phyloP scores from a whole-genome alignment of 345 rosid species.

The Camelina hispida region DNA sequence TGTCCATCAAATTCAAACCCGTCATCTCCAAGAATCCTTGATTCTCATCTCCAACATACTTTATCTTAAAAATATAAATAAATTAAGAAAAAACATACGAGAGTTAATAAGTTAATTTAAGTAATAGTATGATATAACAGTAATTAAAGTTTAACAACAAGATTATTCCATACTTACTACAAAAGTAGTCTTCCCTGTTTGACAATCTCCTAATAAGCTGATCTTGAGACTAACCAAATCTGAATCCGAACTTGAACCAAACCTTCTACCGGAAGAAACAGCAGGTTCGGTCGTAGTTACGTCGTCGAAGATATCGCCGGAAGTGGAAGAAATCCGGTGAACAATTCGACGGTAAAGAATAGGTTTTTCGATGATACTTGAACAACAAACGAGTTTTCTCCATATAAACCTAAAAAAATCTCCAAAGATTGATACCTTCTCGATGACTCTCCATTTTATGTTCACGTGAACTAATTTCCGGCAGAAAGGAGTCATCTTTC shows the following conservation, averaged over 20 bases:
- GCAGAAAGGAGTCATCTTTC: constrained; percentile 62
- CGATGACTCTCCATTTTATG: constrained; percentile 60
- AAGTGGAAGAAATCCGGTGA: constrained; percentile 50
- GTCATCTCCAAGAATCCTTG: constrained; percentile 71
- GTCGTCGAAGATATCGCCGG: constrained; percentile 42
- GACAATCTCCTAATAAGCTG: constrained; percentile 90
- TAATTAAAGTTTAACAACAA: not conserved
- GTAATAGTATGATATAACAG: not conserved
- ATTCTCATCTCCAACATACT: constrained; percentile 85
- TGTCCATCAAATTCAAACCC: constrained; percentile 87
- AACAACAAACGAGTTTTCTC: constrained; percentile 81
- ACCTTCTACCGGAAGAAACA: constrained; percentile 46
- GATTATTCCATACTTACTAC: constrained; percentile 52
- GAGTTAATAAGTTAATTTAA: not conserved
- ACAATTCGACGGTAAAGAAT: constrained; percentile 57
- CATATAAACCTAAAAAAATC: constrained; percentile 70
- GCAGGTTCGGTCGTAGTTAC: constrained; percentile 23
- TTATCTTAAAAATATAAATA: constrained; percentile 48
- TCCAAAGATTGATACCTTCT: constrained; percentile 63
- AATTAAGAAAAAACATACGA: not conserved
- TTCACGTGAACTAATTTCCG: constrained; percentile 59
- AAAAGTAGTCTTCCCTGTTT: constrained; percentile 91
- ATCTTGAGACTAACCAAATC: constrained; percentile 91
- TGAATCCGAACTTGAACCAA: constrained; percentile 55
- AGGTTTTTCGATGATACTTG: constrained; percentile 58